Evolutionary conservation across 306 rosid genomes (phyloP), one percentile per base, ranked within the genome.

Genomic region (Gillenia trifoliata): DNA sequence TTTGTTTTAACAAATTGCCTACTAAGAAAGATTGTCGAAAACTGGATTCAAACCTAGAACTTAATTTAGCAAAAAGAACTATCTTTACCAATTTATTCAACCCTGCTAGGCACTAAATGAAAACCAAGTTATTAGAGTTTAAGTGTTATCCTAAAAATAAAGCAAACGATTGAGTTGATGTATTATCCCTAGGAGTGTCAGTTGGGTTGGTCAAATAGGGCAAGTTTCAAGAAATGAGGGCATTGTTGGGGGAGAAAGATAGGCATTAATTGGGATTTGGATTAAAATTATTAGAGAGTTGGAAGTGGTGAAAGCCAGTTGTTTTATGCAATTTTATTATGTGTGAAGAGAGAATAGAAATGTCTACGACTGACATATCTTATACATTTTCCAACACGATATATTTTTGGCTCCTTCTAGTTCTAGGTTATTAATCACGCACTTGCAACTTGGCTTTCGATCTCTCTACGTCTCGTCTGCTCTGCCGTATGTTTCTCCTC

Each of bases 181-280:
- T 15, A 15, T 45, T 13, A 34, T 36, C 38, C 17, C 15, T 22
- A 56, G 23, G 6, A 36, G 34, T n/a, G 34, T 20, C 9, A 16
- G 57, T 73, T 15, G 83, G 29, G 30, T 69, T 59, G 78, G 89
- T 88, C 84, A 83, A 45, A 16, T 15, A 20, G 26, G 29, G 61
- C 74, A 79, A 50, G 54, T 75, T 80, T 43, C 52, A 50, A 28
- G 76, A 64, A 47, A 10, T 60, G 19, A 45, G 43, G 68, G 68
- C 72, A 11, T 26, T 28, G 30, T 9, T 64, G 50, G 83, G 49
- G 86, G 64, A 38, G 38, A 84, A 85, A 77, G 78, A 83, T 70
- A 82, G 81, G 74, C 87, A 73, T 91, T n/a, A n/a, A n/a, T n/a
- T 73, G 93, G 92, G 88, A 89, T 88, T 91, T 87, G 90, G 84